These are phyloP conservation scores for Colletotrichum shisoi DNA, from an alignment of 2,329 filamentous ascomycete genomes.

Conservation along the genomic window DNA sequence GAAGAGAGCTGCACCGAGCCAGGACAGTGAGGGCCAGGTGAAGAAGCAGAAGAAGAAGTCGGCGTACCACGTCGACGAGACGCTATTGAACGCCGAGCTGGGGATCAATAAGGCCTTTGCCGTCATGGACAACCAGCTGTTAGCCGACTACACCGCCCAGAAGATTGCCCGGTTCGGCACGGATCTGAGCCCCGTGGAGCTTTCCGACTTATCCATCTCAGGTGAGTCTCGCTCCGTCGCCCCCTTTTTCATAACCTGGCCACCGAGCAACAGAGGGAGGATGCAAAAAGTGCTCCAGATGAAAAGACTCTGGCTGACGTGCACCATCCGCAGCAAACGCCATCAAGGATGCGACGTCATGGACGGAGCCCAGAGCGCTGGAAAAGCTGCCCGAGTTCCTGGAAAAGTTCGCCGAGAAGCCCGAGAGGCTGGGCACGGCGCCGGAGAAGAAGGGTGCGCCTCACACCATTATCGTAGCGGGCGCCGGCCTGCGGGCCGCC, in stretches of 20 bases:
- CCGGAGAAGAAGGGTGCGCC: slow-evolving; percentile 75
- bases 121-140: slow-evolving; percentile 80
- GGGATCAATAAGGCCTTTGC: slow-evolving; percentile 82
- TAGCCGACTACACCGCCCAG: slow-evolving; percentile 86
- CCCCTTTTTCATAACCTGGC: neutral
- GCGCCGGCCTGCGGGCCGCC: slow-evolving; percentile 83
- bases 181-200: slow-evolving; percentile 82
- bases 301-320: neutral
- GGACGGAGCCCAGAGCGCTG: slow-evolving; percentile 70
- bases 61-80: slow-evolving; percentile 63
- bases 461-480: slow-evolving; percentile 89
- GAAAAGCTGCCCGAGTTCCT: slow-evolving; percentile 82
- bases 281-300: neutral
- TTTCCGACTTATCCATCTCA: slow-evolving; percentile 81
- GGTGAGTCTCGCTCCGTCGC: slow-evolving; percentile 58
- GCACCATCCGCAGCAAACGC: slow-evolving; percentile 63
- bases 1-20: slow-evolving; percentile 65
- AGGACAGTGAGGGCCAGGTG: slow-evolving; percentile 54
- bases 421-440: slow-evolving; percentile 67
- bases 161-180: slow-evolving; percentile 79
- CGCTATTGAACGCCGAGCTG: slow-evolving; percentile 70
- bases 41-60: slow-evolving; percentile 65
- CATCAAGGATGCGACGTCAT: slow-evolving; percentile 82
- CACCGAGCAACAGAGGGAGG: neutral
- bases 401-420: slow-evolving; percentile 68